Evolutionary conservation across 768 basidiomycete species (phyloP).

Genomic region (Boletus rubescentipes): DNA sequence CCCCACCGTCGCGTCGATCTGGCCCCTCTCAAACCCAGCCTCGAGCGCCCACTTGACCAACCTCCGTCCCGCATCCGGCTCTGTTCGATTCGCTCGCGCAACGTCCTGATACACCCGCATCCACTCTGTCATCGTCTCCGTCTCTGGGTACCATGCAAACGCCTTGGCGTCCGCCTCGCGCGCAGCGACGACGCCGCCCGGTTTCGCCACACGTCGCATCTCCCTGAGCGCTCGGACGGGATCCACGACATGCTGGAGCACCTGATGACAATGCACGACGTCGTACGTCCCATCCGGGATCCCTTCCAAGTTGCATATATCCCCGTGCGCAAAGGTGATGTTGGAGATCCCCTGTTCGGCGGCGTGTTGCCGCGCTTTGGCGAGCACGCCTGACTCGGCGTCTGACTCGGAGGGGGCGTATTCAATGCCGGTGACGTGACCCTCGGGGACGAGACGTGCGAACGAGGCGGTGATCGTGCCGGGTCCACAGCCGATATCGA

Average conservation of each 20-base stretch:
- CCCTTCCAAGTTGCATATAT: constrained; percentile 37
- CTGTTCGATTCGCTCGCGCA: constrained; percentile 35
- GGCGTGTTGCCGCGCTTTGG: constrained; percentile 34
- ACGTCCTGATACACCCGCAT: constrained; percentile 7
- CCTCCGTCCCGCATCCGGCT: constrained; percentile 40
- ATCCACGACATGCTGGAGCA: constrained; percentile 46
- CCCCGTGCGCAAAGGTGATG: constrained; percentile 40
- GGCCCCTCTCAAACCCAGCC: constrained; percentile 34
- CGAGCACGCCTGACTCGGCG: constrained; percentile 30
- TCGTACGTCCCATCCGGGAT: constrained; percentile 43
- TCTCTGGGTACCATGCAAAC: constrained; percentile 37
- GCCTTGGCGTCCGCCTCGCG: constrained; percentile 41
- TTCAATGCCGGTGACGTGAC: constrained; percentile 46
- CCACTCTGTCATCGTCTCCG: constrained; percentile 32
- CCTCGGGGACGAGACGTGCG: constrained; percentile 40
- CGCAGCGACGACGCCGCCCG: constrained; percentile 45
- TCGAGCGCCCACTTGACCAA: constrained; percentile 37
- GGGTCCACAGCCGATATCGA: constrained; percentile 54
- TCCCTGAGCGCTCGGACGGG: constrained; percentile 42
- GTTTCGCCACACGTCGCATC: constrained; percentile 47
- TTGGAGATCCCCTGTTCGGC: constrained; percentile 33
- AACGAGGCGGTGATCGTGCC: constrained; percentile 49
- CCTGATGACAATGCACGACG: constrained; percentile 50
- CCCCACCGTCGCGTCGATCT: constrained; percentile 31
- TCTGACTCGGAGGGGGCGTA: constrained; percentile 18